Percentiles rank a stretch among this genome's conserved stretches.
Evolutionary conservation across 108 stramenopile species (phyloP).

Genomic region (Tribonema minus): DNA sequence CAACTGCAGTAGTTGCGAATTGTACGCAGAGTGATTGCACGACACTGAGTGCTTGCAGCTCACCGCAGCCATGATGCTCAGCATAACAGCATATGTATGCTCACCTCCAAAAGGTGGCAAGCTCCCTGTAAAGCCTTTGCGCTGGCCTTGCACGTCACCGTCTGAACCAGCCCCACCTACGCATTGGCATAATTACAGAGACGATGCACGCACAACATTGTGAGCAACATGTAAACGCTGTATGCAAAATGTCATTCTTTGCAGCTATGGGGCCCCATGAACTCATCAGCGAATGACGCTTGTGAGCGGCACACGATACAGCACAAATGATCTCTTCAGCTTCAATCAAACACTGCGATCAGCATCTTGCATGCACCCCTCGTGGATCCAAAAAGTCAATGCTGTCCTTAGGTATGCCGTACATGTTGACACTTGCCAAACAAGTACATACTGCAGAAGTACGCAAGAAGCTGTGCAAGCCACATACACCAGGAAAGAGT

Average conservation of each 20-base stretch:
- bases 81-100: too few relatives aligned
- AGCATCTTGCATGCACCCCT: too few relatives aligned
- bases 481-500: not conserved
- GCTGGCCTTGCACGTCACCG: slow-evolving; percentile 22
- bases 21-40: too few relatives aligned
- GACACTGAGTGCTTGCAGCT: too few relatives aligned
- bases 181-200: not conserved
- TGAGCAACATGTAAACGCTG: not conserved
- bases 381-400: too few relatives aligned
- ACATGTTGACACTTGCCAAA: too few relatives aligned
- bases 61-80: too few relatives aligned
- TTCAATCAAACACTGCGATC: not conserved
- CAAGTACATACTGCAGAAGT: too few relatives aligned
- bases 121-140: slow-evolving; percentile 34
- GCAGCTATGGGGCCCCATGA: not conserved
- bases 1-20: too few relatives aligned
- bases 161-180: slow-evolving; percentile 49
- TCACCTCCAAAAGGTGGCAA: too few relatives aligned
- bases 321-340: not conserved
- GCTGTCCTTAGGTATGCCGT: too few relatives aligned
- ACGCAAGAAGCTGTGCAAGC: not conserved
- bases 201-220: not conserved
- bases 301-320: not conserved
- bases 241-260: not conserved
- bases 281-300: not conserved